Evolutionary conservation across 495 filamentous ascomycete genomes (phyloP).

Genomic region (Aspergillus heteromorphus): DNA sequence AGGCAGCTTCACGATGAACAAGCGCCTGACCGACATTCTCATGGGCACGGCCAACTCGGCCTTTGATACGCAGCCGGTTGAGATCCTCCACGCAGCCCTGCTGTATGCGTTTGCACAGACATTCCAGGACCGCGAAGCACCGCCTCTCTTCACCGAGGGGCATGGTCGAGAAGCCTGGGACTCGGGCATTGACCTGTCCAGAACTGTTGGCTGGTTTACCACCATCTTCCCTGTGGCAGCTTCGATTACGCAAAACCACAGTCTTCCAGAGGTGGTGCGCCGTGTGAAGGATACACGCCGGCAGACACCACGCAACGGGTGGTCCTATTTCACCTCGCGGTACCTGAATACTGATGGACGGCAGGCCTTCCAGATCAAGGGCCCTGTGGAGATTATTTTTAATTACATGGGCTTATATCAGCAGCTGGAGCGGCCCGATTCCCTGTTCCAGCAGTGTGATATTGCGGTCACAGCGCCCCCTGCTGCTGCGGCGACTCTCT

Average conservation of each 20-base stretch:
- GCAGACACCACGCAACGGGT: too few species aligned
- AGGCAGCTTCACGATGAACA: constrained; percentile 21
- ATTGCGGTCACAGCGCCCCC: too few species aligned
- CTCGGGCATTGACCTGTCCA: constrained; percentile 34
- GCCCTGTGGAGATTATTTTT: constrained; percentile 38
- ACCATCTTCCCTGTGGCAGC: constrained; percentile 40
- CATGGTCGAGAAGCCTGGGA: constrained; percentile 43
- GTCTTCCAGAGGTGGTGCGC: too few species aligned
- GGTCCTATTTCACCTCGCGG: too few species aligned
- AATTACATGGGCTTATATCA: constrained; percentile 43
- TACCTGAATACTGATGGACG: too few species aligned
- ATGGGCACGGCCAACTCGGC: constrained; percentile 30
- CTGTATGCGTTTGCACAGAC: constrained; percentile 30
- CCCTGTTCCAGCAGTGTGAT: constrained; percentile 18
- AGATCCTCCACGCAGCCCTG: constrained; percentile 37
- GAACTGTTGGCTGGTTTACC: constrained; percentile 50
- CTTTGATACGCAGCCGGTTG: constrained; percentile 34
- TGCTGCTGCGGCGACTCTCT: constrained; percentile 1
- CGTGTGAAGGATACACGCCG: too few species aligned
- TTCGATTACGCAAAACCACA: too few species aligned
- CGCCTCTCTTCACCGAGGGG: constrained; percentile 39
- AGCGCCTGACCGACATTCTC: constrained; percentile 31
- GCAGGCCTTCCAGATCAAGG: too few species aligned
- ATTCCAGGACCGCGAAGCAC: constrained; percentile 39
- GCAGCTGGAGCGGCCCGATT: constrained; percentile 29